These are phyloP conservation scores for Wickerhamomyces sp. DNA, from an alignment of 1,139 yeast genomes.

Conservation along the genomic window DNA sequence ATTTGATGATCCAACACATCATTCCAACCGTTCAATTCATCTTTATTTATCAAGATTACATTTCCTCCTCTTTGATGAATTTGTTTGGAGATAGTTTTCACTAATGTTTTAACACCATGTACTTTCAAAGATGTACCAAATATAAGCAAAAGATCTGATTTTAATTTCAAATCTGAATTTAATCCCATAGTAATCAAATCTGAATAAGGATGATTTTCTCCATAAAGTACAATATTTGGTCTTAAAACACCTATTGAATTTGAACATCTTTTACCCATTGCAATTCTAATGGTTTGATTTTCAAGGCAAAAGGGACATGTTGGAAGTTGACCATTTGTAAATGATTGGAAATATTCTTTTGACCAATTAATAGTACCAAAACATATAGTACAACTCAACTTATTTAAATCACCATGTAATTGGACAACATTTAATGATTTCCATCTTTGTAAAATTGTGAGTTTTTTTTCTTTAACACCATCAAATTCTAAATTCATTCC, in stretches of 20 bases:
- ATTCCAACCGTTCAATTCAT: slow-evolving; percentile 48
- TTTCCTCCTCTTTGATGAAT: slow-evolving; percentile 62
- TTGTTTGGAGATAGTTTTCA: slow-evolving; percentile 59
- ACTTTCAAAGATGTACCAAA: slow-evolving; percentile 87
- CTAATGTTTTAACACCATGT: slow-evolving; percentile 77
- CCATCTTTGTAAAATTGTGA: slow-evolving; percentile 36
- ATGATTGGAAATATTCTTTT: slow-evolving; percentile 39
- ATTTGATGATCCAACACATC: slow-evolving; percentile 55
- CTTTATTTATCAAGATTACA: slow-evolving; percentile 49
- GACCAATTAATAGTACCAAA: slow-evolving; percentile 58
- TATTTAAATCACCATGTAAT: slow-evolving; percentile 83
- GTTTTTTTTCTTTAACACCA: slow-evolving; percentile 2
- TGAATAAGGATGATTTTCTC: slow-evolving; percentile 83
- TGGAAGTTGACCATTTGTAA: slow-evolving; percentile 37
- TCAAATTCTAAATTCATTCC: slow-evolving; percentile 27
- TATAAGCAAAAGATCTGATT: slow-evolving; percentile 72
- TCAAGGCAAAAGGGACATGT: slow-evolving; percentile 52
- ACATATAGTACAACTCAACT: slow-evolving; percentile 70
- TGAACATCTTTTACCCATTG: slow-evolving; percentile 68
- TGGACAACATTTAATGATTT: slow-evolving; percentile 72
- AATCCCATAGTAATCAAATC: slow-evolving; percentile 73
- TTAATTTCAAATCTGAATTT: slow-evolving; percentile 56
- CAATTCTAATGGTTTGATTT: slow-evolving; percentile 35
- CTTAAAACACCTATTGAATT: slow-evolving; percentile 72
- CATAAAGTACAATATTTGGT: slow-evolving; percentile 81